Percentiles rank a stretch among this genome's conserved stretches.
These are phyloP conservation scores for Allomyces javanicus DNA, from an alignment of 192 early-diverging fungal species.

Conservation along the genomic window DNA sequence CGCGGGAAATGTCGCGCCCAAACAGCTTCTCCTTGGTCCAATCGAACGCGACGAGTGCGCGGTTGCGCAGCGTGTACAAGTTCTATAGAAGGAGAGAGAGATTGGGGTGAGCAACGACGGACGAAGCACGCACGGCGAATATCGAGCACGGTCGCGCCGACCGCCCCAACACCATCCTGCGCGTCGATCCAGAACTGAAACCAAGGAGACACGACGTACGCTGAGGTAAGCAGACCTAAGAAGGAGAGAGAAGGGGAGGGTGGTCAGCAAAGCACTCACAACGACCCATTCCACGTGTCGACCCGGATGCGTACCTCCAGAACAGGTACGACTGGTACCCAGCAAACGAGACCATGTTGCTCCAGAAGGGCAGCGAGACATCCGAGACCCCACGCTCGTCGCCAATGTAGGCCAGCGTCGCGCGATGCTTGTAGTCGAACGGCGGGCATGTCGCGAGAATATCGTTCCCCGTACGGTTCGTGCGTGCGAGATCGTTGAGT, in stretches of 20 bases:
- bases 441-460: slow-evolving; percentile 22
- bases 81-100: slow-evolving; percentile 21
- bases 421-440: slow-evolving; percentile 69
- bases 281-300: too few species aligned
- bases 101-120: too few species aligned
- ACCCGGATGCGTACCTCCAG: slow-evolving; percentile 46
- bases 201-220: too few species aligned
- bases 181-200: too few species aligned
- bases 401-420: slow-evolving; percentile 80
- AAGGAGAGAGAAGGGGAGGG: too few species aligned
- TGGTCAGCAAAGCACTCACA: too few species aligned
- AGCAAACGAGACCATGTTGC: neutral
- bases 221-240: too few species aligned
- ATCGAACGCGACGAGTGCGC: slow-evolving; percentile 61
- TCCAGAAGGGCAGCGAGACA: neutral
- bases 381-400: slow-evolving; percentile 90
- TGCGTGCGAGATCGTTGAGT: slow-evolving; percentile 40
- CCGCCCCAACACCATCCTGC: too few species aligned
- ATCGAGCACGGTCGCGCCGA: too few species aligned
- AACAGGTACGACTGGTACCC: slow-evolving; percentile 36
- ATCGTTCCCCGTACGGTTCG: slow-evolving; percentile 15
- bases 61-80: slow-evolving; percentile 71
- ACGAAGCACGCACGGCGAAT: too few species aligned
- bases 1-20: slow-evolving; percentile 79
- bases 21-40: slow-evolving; percentile 80